A percentile compares a stretch with the other conserved stretches of the same genome.
These are phyloP conservation scores for Phyllosticta ampelicida DNA, from an alignment of 2,329 filamentous ascomycete species.

Conservation along the genomic window DNA sequence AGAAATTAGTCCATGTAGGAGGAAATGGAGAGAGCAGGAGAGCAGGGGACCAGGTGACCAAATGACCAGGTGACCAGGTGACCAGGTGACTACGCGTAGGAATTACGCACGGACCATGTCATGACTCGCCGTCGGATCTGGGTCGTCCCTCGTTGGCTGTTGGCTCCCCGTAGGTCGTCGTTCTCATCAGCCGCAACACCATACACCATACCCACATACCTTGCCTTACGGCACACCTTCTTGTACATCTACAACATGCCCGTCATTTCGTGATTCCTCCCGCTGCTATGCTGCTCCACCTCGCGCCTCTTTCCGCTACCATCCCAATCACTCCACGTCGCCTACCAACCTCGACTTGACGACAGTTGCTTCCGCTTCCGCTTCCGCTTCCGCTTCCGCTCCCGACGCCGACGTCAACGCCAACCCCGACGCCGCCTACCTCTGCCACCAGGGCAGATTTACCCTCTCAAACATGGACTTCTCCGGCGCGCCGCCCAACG, in stretches of 20 bases:
- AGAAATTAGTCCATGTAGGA: background rate
- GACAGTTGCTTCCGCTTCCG: background rate
- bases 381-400: background rate
- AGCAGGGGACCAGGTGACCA: too few species aligned
- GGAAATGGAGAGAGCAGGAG: too few species aligned
- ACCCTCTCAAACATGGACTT: conserved; percentile 3
- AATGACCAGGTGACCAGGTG: background rate
- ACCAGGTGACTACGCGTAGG: conserved; percentile 10
- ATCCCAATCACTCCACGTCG: background rate
- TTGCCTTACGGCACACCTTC: too few species aligned
- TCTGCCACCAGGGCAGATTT: background rate
- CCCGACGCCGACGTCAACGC: background rate
- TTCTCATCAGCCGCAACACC: background rate
- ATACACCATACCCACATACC: background rate
- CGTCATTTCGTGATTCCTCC: background rate
- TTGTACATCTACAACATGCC: too few species aligned
- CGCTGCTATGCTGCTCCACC: conserved; percentile 7
- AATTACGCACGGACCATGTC: background rate
- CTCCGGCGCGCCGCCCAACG: conserved; percentile 12
- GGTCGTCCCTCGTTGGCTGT: too few species aligned
- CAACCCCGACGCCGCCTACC: background rate
- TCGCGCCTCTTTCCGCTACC: background rate
- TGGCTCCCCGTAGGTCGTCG: too few species aligned
- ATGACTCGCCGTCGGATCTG: too few species aligned
- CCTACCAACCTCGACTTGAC: background rate